Evolutionary conservation across 768 basidiomycete species (phyloP), one percentile per base, ranked within the genome.

Genomic region (Tylopilus sp.): DNA sequence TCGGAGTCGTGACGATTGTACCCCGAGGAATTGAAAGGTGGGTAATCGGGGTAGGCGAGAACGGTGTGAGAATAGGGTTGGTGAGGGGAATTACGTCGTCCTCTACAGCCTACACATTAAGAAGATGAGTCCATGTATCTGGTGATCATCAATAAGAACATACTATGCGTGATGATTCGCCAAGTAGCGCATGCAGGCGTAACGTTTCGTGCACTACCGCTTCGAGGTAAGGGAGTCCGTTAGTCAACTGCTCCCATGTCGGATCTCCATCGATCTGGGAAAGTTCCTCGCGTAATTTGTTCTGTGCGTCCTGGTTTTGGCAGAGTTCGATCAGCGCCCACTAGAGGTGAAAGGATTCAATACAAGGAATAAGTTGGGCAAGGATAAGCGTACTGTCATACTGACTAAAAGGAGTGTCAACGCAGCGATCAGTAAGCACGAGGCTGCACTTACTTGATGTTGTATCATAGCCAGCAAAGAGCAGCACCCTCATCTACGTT

Each of bases 61-160:
- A 28, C 11, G 28, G 28, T 28, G 74, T 76, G 10, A 56, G 56
- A 15, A 85, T 58, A 1, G 83, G 80, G 3, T 52, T 56, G 1
- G 70, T 69, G 6, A 87, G 72, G 0, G 84, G 85, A 8, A 88
- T 73, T 0, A 81, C 59, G 52, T 83, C 79, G 58, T 86, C 83
- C 51, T 76, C 67, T 1, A 63, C 58, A 0, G 80, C 76, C 75
- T 82, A 52, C 40, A 23, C 77, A 17, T 15, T 15, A 12, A 6
- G 21, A 21, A 21, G 23, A 17, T 28, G 22, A 38, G 3, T 26
- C 1, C 8, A 3, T 20, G 40, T 33, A 20, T 10, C 11, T 26
- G 11, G 26, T 1, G 4, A 30, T 3, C 22, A 44, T 10, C 8
- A 3, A 18, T 1, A 30, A 28, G 36, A 20, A 44, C 59, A 17